Evolutionary conservation across 139 green algal species (phyloP), one percentile per base, ranked within the genome.

Genomic region (Chloropicon primus): DNA sequence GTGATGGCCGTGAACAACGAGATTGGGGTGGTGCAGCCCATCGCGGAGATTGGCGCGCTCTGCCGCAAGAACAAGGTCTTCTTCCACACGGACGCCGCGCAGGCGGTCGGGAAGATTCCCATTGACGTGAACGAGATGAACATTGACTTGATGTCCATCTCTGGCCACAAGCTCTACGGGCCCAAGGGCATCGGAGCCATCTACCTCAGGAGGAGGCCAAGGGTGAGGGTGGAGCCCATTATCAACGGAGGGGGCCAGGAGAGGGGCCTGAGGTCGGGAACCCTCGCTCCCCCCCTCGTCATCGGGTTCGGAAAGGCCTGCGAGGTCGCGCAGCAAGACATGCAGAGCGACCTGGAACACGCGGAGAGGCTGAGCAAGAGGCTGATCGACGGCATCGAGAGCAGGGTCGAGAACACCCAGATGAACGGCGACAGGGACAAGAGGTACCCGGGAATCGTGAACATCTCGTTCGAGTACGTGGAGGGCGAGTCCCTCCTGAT

Each of bases 1-100:
- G 81, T 98, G 53, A 99, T 99, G 95, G 85, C 89, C 2, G 90
- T 98, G 27, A 99, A 99, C 87, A 99, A 99, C 80, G 95, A 99
- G 86, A 98, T 99, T 75, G 95, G 92, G 79, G 87, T 93, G 74
- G 78, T 96, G 21, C 94, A 99, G 87, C 94, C 93, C 1, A 76
- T 98, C 25, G 81, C 86, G 74, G 90, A 97, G 81, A 98, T 98
- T 54, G 94, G 93, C 3, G 81, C 78, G 27, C 71, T 98, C 27
- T 97, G 92, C 85, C 85, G 93, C 22, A 26, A 83, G 71, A 79
- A 78, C 2, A 93, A 93, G 79, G 86, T 94, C 0, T 96, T 97
- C 78, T 97, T 99, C 83, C 95, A 99, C 90, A 98, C 93, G 2
- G 93, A 97, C 81, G 93, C 88, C 0, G 93, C 93, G 27, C 41